Percentiles rank a stretch among this genome's conserved stretches.
phyloP scores from a whole-genome alignment of 257 asterid species.

The Jaltomata sinuosa region DNA sequence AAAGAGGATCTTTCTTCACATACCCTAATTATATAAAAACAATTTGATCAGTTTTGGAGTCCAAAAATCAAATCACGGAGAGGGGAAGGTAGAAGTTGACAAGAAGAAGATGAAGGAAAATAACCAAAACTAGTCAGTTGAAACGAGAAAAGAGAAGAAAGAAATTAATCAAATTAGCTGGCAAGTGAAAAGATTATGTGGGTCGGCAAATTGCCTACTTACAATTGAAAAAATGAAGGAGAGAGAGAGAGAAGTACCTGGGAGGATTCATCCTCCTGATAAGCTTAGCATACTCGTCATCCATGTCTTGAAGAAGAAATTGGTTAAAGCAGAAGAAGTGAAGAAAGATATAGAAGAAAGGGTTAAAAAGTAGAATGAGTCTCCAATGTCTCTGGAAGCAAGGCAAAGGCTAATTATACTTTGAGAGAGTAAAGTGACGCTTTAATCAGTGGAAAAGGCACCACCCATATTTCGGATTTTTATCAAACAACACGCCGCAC shows the following conservation, averaged over 20 bases:
- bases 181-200: not conserved
- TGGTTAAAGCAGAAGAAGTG: constrained; percentile 16
- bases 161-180: not conserved
- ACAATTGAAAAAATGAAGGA: too few relatives aligned
- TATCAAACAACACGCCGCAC: not conserved
- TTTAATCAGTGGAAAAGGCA: not conserved
- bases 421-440: not conserved
- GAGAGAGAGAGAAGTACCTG: constrained; percentile 16
- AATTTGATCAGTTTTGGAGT: not conserved
- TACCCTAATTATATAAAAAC: not conserved
- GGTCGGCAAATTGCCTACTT: too few relatives aligned
- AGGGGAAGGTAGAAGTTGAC: not conserved
- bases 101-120: not conserved
- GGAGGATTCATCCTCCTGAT: constrained; percentile 70
- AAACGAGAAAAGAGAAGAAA: not conserved
- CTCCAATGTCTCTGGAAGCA: constrained; percentile 42
- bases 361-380: not conserved
- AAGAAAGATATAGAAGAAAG: not conserved
- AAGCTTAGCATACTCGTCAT: constrained; percentile 71
- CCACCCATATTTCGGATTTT: not conserved
- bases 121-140: not conserved
- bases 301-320: constrained; percentile 17
- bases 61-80: not conserved
- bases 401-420: not conserved
- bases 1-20: not conserved